Base-by-base conservation (phyloP, 1,139 yeast species). In the Lodderomyces orthopsilosis region DNA sequence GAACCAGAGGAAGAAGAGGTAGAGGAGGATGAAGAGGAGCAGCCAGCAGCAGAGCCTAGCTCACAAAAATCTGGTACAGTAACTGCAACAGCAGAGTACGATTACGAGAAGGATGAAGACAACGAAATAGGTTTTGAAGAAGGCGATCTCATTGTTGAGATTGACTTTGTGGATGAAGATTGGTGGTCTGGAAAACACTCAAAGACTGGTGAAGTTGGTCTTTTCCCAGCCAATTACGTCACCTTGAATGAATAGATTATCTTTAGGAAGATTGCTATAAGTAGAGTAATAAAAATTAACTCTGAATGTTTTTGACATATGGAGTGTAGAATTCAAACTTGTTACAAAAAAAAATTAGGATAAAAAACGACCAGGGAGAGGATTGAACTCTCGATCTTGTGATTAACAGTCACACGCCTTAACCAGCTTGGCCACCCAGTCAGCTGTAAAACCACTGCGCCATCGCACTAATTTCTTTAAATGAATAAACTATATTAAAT, bases 181-280 rank as follows among this genome's bases (percentile, higher is more conserved):
- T 93, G 98, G 98, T 93, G 98, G 98, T 74, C 85, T 46, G 98
- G 98, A 40, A 73, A 62, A 43, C 82, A 82, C 54, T 67, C 80
- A 46, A 60, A 54, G 37, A 65, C 81, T 35, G 96, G 96, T 36
- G 85, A 81, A 52, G 74, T 78, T 51, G 95, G 95, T 45, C 73
- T 93, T 45, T 90, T 93, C 82, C 98, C 98, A 39, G 83, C 95
- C 36, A 89, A 87, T 65, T 90, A 86, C 59, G 98, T 93, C 34
- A 63, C 59, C 35, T 66, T 72, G 48, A 59, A 61, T 45, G 55
- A 63, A 46, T 36, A 36, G 28, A 36, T 24, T 15, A 15, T 37
- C 12, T 37, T 5, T 24, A 15, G 6, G 15, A 37, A 23, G 22
- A 23, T 6, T 17, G 12, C 6, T n/a, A 13, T 8, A 14, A 30